These are phyloP conservation scores for Psilocybe cubensis DNA, from an alignment of 768 basidiomycete species.

Conservation along the genomic window DNA sequence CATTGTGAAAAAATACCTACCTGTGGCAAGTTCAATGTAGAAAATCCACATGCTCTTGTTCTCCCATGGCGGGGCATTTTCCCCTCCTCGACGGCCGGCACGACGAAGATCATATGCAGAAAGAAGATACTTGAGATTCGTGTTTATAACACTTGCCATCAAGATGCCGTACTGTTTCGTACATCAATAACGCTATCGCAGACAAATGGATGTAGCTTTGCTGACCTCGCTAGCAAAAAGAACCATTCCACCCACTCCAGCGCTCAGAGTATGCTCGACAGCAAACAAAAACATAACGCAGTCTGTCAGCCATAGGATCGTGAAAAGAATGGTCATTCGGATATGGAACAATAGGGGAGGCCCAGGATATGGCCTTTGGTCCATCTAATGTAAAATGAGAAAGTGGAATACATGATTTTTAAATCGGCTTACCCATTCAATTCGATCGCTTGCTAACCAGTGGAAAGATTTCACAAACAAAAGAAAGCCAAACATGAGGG, in stretches of 20 bases:
- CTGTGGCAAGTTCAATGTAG: constrained; percentile 91
- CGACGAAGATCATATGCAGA: constrained; percentile 82
- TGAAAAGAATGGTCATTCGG: constrained; percentile 75
- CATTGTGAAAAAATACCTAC: constrained; percentile 40
- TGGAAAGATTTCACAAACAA: constrained; percentile 97
- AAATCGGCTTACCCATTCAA: constrained; percentile 81
- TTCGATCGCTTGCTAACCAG: constrained; percentile 93
- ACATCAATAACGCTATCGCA: constrained; percentile 14
- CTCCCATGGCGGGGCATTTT: constrained; percentile 92
- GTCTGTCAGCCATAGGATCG: constrained; percentile 77
- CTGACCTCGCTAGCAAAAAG: constrained; percentile 91
- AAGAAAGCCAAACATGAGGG: constrained; percentile 92
- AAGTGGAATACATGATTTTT: neutral
- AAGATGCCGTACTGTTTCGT: constrained; percentile 80
- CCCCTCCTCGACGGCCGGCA: constrained; percentile 77
- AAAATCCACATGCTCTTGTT: constrained; percentile 97
- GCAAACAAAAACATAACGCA: constrained; percentile 78
- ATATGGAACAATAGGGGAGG: constrained; percentile 84
- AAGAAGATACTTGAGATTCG: constrained; percentile 81
- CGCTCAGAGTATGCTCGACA: constrained; percentile 75
- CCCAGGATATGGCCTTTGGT: constrained; percentile 89
- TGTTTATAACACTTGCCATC: constrained; percentile 77
- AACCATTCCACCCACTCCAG: constrained; percentile 89
- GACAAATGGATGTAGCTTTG: neutral
- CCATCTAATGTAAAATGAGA: constrained; percentile 71